phyloP scores from a whole-genome alignment of 192 early-diverging fungal species.

The Obelidium mucronatum region DNA sequence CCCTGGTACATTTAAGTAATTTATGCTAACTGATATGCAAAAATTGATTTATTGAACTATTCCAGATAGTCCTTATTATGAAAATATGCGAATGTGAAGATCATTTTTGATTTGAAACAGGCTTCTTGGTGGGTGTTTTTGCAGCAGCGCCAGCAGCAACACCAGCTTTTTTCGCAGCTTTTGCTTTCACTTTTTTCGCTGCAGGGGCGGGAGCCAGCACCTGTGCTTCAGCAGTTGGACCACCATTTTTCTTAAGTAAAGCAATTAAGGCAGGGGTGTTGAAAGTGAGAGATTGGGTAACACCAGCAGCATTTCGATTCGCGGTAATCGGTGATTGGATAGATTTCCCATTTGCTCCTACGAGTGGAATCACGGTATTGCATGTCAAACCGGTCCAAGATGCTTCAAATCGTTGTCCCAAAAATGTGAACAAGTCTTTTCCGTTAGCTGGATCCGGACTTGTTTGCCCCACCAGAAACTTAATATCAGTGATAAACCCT shows the following conservation, averaged over 20 bases:
- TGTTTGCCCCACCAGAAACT: constrained; percentile 16
- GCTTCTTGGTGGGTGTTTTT: too few species aligned
- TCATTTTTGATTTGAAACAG: too few species aligned
- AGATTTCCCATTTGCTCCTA: background rate
- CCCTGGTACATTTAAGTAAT: too few species aligned
- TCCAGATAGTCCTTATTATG: too few species aligned
- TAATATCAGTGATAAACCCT: constrained; percentile 10
- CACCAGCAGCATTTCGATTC: constrained; percentile 6
- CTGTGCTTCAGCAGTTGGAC: background rate
- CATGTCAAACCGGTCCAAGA: constrained; percentile 9
- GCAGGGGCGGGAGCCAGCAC: too few species aligned
- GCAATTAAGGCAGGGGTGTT: constrained; percentile 1
- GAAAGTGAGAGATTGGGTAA: constrained; percentile 5
- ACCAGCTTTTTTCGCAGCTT: too few species aligned
- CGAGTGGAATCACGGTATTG: constrained; percentile 6
- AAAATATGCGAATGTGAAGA: too few species aligned
- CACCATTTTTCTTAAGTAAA: background rate
- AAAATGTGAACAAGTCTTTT: constrained; percentile 33
- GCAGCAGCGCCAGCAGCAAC: background rate
- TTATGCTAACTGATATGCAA: too few species aligned
- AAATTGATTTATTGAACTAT: too few species aligned
- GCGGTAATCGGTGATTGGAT: constrained; percentile 16
- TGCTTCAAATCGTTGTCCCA: constrained; percentile 14
- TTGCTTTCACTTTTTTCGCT: too few species aligned
- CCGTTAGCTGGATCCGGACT: constrained; percentile 27